phyloP scores from a whole-genome alignment of 371 early-diverging fungal genomes.

The Mortierella sp. region DNA sequence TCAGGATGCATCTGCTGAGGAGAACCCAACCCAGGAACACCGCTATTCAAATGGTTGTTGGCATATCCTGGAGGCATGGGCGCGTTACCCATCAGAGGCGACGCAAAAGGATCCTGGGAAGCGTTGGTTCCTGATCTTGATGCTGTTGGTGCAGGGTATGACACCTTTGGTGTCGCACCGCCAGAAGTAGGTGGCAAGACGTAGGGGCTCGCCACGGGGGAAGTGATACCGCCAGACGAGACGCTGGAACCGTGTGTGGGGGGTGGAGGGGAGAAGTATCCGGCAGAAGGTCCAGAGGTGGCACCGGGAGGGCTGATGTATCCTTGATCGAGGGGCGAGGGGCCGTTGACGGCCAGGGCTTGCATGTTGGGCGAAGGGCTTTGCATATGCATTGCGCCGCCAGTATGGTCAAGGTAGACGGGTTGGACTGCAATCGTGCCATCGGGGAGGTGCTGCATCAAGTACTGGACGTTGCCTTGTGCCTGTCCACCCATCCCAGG shows the following conservation, averaged over 20 bases:
- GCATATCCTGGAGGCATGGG: slow-evolving; percentile 36
- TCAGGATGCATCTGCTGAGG: slow-evolving; percentile 37
- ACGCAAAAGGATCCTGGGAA: slow-evolving; percentile 47
- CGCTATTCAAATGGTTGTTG: background rate
- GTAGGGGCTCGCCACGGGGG: slow-evolving; percentile 12
- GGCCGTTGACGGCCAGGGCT: background rate
- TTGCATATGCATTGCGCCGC: slow-evolving; percentile 29
- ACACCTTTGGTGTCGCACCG: slow-evolving; percentile 7
- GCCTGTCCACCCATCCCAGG: slow-evolving; percentile 39
- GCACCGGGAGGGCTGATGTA: slow-evolving; percentile 34
- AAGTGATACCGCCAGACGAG: background rate
- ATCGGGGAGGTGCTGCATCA: slow-evolving; percentile 58
- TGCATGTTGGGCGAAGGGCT: slow-evolving; percentile 21
- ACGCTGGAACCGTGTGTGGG: background rate
- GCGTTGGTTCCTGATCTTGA: too few relatives aligned
- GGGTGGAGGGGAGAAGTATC: slow-evolving; percentile 40
- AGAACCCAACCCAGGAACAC: slow-evolving; percentile 20
- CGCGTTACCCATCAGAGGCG: slow-evolving; percentile 22
- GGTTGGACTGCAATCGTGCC: slow-evolving; percentile 57
- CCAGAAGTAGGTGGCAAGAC: slow-evolving; percentile 14
- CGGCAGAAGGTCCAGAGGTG: background rate
- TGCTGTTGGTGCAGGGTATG: slow-evolving; percentile 19
- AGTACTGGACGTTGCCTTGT: slow-evolving; percentile 44
- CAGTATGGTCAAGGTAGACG: slow-evolving; percentile 45
- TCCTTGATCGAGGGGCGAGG: slow-evolving; percentile 1